Evolutionary conservation across 257 asterid species (phyloP).

Genomic region (Rhazya stricta): DNA sequence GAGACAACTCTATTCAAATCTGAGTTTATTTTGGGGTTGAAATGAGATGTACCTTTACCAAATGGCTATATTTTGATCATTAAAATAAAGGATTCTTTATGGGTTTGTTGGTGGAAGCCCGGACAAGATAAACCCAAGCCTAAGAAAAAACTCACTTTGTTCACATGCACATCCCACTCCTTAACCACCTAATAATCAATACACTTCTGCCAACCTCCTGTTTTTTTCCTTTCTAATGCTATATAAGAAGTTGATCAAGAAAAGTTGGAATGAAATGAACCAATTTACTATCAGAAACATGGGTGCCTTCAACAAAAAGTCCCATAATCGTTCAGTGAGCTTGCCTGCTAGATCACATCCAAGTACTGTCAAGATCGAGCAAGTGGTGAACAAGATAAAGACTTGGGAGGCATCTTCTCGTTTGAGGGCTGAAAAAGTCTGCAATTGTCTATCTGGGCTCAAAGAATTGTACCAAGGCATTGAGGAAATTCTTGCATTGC

Average conservation of each 20-base stretch:
- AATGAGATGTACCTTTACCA: slow-evolving; percentile 16
- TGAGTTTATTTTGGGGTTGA: slow-evolving; percentile 1
- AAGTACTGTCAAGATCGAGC: slow-evolving; percentile 28
- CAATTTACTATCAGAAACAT: slow-evolving; percentile 9
- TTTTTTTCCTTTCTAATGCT: neutral
- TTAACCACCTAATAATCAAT: neutral
- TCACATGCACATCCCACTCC: slow-evolving; percentile 14
- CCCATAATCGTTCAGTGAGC: slow-evolving; percentile 28
- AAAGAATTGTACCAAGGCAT: slow-evolving; percentile 28
- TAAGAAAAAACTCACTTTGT: neutral
- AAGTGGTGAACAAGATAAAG: slow-evolving; percentile 28
- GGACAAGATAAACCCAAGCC: slow-evolving; percentile 20
- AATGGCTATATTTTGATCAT: neutral
- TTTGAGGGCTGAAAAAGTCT: slow-evolving; percentile 14
- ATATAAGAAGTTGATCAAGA: slow-evolving; percentile 12
- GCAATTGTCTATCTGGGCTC: slow-evolving; percentile 23
- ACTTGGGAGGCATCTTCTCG: slow-evolving; percentile 16
- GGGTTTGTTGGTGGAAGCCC: slow-evolving; percentile 27
- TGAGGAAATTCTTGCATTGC: slow-evolving; percentile 29
- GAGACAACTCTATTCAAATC: neutral
- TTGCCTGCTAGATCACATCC: slow-evolving; percentile 39
- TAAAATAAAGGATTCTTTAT: slow-evolving; percentile 17
- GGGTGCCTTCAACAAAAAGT: slow-evolving; percentile 24
- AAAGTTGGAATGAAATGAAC: slow-evolving; percentile 4
- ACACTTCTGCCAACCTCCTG: slow-evolving; percentile 11